A percentile compares a stretch with the other conserved stretches of the same genome.
These are phyloP conservation scores for Wallacemonas sp. DNA, from an alignment of 208 protist species.

Conservation along the genomic window DNA sequence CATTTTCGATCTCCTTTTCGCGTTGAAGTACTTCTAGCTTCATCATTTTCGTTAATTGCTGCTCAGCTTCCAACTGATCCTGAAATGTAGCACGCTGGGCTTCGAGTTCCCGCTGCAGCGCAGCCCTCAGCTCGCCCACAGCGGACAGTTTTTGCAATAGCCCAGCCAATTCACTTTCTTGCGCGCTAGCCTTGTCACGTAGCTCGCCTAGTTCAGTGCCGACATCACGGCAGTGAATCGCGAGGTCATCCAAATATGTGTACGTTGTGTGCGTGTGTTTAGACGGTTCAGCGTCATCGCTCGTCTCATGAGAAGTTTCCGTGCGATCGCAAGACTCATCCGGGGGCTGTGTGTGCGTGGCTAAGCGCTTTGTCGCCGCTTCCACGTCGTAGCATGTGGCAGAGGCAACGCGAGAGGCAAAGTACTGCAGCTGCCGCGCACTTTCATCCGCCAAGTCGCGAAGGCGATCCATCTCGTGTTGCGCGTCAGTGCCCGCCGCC, in stretches of 20 bases:
- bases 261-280: neutral
- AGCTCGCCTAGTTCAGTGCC: neutral
- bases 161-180: neutral
- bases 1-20: too few species aligned
- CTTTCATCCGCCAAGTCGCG: neutral
- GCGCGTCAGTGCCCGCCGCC: neutral
- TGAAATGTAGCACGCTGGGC: too few species aligned
- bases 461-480: neutral
- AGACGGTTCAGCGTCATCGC: neutral
- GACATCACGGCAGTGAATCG: neutral
- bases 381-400: conserved; percentile 3
- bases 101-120: too few species aligned
- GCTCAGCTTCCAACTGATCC: too few species aligned
- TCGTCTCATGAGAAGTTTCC: neutral
- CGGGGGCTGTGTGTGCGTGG: neutral
- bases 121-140: neutral
- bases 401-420: neutral
- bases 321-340: neutral
- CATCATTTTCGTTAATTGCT: too few species aligned
- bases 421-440: neutral
- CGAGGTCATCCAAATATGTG: conserved; percentile 13
- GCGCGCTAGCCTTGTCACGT: neutral
- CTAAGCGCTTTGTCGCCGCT: neutral
- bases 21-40: too few species aligned
- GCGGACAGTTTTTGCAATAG: neutral